Evolutionary conservation across 2,329 filamentous ascomycete genomes (phyloP).

Genomic region (Aspergillus viridinutans): DNA sequence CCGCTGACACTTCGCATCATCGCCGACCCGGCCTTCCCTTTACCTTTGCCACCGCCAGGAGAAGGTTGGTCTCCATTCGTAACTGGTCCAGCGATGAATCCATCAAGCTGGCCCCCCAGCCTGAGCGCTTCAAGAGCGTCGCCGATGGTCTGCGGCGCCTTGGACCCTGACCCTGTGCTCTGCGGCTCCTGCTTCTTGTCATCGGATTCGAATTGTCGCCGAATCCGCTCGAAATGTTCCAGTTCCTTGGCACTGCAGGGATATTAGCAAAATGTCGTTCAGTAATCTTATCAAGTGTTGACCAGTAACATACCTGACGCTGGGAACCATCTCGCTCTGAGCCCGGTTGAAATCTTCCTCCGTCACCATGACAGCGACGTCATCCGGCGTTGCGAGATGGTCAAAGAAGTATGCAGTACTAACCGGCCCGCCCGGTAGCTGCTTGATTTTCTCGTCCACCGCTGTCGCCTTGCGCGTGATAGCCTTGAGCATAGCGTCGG

Average conservation of each 20-base stretch:
- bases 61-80: slow-evolving; percentile 23
- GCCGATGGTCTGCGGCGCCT: slow-evolving; percentile 31
- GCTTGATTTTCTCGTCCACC: slow-evolving; percentile 77
- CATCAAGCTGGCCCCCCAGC: slow-evolving; percentile 18
- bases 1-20: slow-evolving; percentile 26
- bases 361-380: slow-evolving; percentile 80
- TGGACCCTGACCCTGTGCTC: slow-evolving; percentile 4
- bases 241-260: slow-evolving; percentile 73
- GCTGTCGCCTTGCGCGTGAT: slow-evolving; percentile 82
- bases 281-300: neutral
- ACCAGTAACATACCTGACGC: slow-evolving; percentile 55
- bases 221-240: slow-evolving; percentile 81
- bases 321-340: slow-evolving; percentile 81
- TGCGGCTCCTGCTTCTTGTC: slow-evolving; percentile 39
- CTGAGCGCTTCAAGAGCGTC: slow-evolving; percentile 36
- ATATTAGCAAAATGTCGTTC: slow-evolving; percentile 18
- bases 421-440: slow-evolving; percentile 56
- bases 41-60: slow-evolving; percentile 25
- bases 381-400: slow-evolving; percentile 75
- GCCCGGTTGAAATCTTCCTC: slow-evolving; percentile 85
- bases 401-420: slow-evolving; percentile 95
- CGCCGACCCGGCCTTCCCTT: slow-evolving; percentile 27
- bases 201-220: slow-evolving; percentile 71
- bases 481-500: slow-evolving; percentile 97
- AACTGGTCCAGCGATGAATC: slow-evolving; percentile 17